Conservation (phyloP, 768 basidiomycete species). For the Boletus coccyginus region DNA sequence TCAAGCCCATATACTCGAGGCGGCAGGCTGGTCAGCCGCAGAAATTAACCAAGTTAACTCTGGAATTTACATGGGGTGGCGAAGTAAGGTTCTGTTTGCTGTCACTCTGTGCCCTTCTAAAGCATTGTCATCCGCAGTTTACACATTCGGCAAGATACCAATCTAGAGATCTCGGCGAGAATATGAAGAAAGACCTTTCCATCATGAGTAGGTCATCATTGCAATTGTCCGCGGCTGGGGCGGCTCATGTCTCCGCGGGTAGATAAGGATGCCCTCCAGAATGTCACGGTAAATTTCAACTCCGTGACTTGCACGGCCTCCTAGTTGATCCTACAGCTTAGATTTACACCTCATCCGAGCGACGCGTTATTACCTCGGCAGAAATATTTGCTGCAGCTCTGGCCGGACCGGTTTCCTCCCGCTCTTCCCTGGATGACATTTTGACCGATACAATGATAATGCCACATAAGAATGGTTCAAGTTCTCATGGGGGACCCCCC, state of each 20-base stretch:
- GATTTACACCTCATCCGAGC: slow-evolving; percentile 95
- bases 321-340: slow-evolving; percentile 27
- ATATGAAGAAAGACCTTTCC: slow-evolving; percentile 89
- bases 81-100: slow-evolving; percentile 49
- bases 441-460: slow-evolving; percentile 12
- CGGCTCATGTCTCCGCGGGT: slow-evolving; percentile 12
- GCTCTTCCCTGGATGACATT: slow-evolving; percentile 45
- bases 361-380: slow-evolving; percentile 94
- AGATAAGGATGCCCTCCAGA: slow-evolving; percentile 93
- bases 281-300: slow-evolving; percentile 65
- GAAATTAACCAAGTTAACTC: slow-evolving; percentile 82
- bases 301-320: background rate
- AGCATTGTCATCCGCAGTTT: slow-evolving; percentile 43
- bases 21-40: slow-evolving; percentile 67
- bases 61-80: slow-evolving; percentile 99
- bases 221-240: background rate
- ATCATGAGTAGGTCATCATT: slow-evolving; percentile 82
- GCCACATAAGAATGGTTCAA: slow-evolving; percentile 14
- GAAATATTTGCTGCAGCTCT: slow-evolving; percentile 93
- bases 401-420: slow-evolving; percentile 42
- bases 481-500: slow-evolving; percentile 22
- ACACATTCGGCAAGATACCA: slow-evolving; percentile 97
- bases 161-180: slow-evolving; percentile 92
- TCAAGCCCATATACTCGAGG: slow-evolving; percentile 93
- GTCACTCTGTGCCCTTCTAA: background rate